Conservation (phyloP, 129 eudicot species). For the Pseudognaphalium luteoalbum region DNA sequence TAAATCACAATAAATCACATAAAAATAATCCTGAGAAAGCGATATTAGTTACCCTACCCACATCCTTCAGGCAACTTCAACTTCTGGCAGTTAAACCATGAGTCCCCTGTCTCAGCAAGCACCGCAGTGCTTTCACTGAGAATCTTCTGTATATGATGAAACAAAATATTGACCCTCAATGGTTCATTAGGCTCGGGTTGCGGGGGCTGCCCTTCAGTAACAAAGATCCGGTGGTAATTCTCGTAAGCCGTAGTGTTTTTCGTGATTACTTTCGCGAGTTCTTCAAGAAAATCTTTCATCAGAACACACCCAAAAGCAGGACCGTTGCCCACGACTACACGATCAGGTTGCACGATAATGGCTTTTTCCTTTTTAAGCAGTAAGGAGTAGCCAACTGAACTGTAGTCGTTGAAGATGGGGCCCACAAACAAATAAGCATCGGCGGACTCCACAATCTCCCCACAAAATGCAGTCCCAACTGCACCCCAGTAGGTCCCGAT, state of each 20-base stretch:
- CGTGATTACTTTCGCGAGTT: constrained; percentile 38
- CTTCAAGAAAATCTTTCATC: constrained; percentile 63
- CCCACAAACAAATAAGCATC: constrained; percentile 66
- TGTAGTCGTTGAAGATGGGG: constrained; percentile 63
- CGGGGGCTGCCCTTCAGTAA: constrained; percentile 47
- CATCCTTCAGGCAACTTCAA: constrained; percentile 55
- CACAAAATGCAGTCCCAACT: constrained; percentile 54
- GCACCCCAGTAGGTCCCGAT: constrained; percentile 80
- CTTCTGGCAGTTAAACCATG: constrained; percentile 71
- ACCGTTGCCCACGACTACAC: constrained; percentile 53
- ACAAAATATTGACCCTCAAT: constrained; percentile 55
- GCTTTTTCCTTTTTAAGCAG: constrained; percentile 60
- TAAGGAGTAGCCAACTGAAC: constrained; percentile 70
- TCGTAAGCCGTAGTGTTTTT: constrained; percentile 52
- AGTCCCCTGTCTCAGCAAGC: constrained; percentile 62
- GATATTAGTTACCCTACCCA: constrained; percentile 43
- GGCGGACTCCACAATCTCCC: constrained; percentile 61
- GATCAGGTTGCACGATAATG: constrained; percentile 58
- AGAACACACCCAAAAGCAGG: constrained; percentile 60
- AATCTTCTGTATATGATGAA: constrained; percentile 63
- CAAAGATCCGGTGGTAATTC: constrained; percentile 48
- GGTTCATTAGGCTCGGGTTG: constrained; percentile 41
- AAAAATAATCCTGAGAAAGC: neutral
- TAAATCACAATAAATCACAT: constrained; percentile 14
- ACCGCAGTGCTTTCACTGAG: constrained; percentile 48